Evolutionary conservation across 805 yeast species (phyloP).

Genomic region (Candida endomychidarum): DNA sequence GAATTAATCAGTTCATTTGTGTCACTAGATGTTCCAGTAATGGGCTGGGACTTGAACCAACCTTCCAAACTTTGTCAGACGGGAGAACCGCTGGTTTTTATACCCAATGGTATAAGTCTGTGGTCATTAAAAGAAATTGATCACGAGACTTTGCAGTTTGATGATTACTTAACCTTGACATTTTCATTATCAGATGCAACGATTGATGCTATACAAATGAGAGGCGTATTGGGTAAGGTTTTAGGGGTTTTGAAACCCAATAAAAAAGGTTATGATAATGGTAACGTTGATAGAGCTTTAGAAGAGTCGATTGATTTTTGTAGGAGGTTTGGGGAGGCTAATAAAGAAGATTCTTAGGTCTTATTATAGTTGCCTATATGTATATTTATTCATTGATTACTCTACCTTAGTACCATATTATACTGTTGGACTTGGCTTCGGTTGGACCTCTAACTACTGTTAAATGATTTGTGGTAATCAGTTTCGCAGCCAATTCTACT

Average conservation of each 20-base stretch:
- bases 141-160: conserved; percentile 7
- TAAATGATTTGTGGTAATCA: too few species aligned
- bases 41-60: conserved; percentile 28
- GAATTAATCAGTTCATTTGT: conserved; percentile 32
- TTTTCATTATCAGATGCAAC: conserved; percentile 38
- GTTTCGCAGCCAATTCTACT: too few species aligned
- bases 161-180: conserved; percentile 34
- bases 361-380: too few species aligned
- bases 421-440: too few species aligned
- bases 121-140: conserved; percentile 11
- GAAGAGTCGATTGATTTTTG: conserved; percentile 28
- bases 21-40: conserved; percentile 27
- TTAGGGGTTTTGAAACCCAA: conserved; percentile 7
- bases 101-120: conserved; percentile 36
- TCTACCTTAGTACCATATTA: too few species aligned
- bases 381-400: too few species aligned
- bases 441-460: too few species aligned
- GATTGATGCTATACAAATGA: conserved; percentile 32
- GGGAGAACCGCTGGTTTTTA: conserved; percentile 26
- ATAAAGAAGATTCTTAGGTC: too few species aligned
- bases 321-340: conserved; percentile 27
- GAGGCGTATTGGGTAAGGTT: conserved; percentile 29
- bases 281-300: conserved; percentile 32
- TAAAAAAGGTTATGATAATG: conserved; percentile 20
- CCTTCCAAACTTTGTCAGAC: conserved; percentile 23